phyloP scores from a whole-genome alignment of 2,329 filamentous ascomycete genomes.

The Aureobasidium mangrovei region DNA sequence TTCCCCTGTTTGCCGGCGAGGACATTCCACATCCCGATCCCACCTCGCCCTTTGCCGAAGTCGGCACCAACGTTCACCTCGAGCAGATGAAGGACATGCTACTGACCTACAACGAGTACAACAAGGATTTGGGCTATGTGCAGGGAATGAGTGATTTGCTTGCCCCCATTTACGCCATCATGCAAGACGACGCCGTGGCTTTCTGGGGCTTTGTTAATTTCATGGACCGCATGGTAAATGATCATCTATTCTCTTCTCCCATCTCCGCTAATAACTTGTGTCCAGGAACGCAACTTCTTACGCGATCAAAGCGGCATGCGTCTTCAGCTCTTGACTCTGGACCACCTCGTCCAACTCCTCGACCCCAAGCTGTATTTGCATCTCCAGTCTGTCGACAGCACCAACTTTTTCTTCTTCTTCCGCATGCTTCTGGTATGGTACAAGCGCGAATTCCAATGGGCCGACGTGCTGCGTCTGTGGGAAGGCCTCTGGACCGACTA shows the following conservation, averaged over 20 bases:
- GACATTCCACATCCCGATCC: constrained; percentile 95
- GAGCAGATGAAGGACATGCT: constrained; percentile 99
- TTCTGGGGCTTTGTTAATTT: constrained; percentile 96
- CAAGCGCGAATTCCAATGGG: constrained; percentile 91
- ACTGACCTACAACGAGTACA: constrained; percentile 96
- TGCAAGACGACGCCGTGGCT: constrained; percentile 92
- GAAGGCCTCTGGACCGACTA: constrained; percentile 93
- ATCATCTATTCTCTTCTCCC: neutral
- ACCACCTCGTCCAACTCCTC: constrained; percentile 94
- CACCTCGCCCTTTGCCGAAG: constrained; percentile 84
- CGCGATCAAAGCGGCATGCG: constrained; percentile 96
- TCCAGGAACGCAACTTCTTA: constrained; percentile 82
- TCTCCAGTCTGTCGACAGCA: constrained; percentile 81
- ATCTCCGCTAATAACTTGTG: neutral
- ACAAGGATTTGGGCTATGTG: constrained; percentile 89
- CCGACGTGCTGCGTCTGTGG: constrained; percentile 80
- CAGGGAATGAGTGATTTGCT: constrained; percentile 98
- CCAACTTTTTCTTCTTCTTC: constrained; percentile 99
- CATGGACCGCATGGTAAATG: constrained; percentile 78
- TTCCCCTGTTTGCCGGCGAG: constrained; percentile 92
- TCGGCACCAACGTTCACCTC: constrained; percentile 91
- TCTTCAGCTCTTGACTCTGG: constrained; percentile 77
- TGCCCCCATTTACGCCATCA: constrained; percentile 89
- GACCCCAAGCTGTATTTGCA: constrained; percentile 91
- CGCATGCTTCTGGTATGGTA: constrained; percentile 98